phyloP scores from a whole-genome alignment of 768 basidiomycete species.

The Auriscalpium orientale region DNA sequence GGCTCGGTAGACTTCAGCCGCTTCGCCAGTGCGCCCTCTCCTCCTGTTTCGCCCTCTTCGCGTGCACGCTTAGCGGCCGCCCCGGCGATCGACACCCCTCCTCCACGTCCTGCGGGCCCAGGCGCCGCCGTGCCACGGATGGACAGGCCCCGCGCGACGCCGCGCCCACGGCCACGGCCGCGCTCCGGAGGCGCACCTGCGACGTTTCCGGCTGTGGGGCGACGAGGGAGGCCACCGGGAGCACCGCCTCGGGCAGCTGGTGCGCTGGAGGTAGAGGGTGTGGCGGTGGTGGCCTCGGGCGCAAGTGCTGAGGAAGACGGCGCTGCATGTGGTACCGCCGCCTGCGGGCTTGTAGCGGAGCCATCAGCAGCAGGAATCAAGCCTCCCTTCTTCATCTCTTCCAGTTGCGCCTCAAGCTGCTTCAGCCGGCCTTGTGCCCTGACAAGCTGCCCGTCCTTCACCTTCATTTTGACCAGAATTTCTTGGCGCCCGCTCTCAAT shows the following conservation, averaged over 20 bases:
- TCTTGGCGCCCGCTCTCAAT: constrained; percentile 67
- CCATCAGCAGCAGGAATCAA: constrained; percentile 23
- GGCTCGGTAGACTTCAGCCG: constrained; percentile 8
- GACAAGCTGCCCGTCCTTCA: constrained; percentile 68
- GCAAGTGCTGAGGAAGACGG: constrained; percentile 6
- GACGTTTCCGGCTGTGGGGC: background rate
- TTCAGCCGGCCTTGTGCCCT: constrained; percentile 55
- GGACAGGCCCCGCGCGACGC: background rate
- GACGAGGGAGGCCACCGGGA: background rate
- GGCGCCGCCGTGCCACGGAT: constrained; percentile 13
- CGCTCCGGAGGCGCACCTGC: background rate
- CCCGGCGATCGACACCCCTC: constrained; percentile 13
- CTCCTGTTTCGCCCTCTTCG: constrained; percentile 8
- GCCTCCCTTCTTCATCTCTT: constrained; percentile 47
- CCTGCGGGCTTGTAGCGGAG: background rate
- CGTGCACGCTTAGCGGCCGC: constrained; percentile 14
- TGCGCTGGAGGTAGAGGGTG: constrained; percentile 18
- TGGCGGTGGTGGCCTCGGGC: constrained; percentile 20
- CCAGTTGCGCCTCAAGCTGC: constrained; percentile 57
- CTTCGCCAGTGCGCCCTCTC: constrained; percentile 11
- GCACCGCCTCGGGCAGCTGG: constrained; percentile 1
- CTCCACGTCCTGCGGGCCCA: background rate
- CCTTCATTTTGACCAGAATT: constrained; percentile 46
- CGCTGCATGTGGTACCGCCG: constrained; percentile 3
- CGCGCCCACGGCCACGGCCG: constrained; percentile 13